A percentile compares a stretch with the other conserved stretches of the same genome.
phyloP scores from a whole-genome alignment of 441 rosid species.

The Croton laevigatus region DNA sequence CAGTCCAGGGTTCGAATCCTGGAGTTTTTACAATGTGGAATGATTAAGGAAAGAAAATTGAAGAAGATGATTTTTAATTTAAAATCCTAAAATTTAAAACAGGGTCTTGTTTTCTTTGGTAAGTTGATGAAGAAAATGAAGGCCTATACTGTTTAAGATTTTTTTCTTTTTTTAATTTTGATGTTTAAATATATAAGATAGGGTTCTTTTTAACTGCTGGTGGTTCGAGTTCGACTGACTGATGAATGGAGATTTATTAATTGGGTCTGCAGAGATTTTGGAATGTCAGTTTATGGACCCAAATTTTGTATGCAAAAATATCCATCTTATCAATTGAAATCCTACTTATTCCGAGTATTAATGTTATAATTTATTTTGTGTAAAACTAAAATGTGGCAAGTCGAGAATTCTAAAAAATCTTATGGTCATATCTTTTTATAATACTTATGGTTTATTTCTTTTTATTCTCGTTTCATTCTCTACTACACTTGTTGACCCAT shows the following conservation, averaged over 20 bases:
- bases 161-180: background rate
- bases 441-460: too few relatives aligned
- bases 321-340: background rate
- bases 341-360: background rate
- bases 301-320: conserved; percentile 36
- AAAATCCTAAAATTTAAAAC: conserved; percentile 7
- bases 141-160: background rate
- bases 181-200: background rate
- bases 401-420: too few relatives aligned
- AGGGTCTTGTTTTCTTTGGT: background rate
- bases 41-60: conserved; percentile 29
- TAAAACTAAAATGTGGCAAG: too few relatives aligned
- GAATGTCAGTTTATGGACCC: conserved; percentile 30
- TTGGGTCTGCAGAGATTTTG: conserved; percentile 12
- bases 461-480: too few relatives aligned
- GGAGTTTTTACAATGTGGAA: conserved; percentile 91
- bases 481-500: too few relatives aligned
- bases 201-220: conserved; percentile 5
- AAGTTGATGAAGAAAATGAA: background rate
- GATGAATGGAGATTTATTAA: background rate
- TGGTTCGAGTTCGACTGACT: conserved; percentile 8
- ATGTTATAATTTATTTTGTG: too few relatives aligned
- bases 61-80: conserved; percentile 11
- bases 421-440: too few relatives aligned
- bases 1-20: conserved; percentile 71